Evolutionary conservation across 129 eudicot genomes (phyloP), one percentile per base, ranked within the genome.

Genomic region (Heracleum sosnowskyi): DNA sequence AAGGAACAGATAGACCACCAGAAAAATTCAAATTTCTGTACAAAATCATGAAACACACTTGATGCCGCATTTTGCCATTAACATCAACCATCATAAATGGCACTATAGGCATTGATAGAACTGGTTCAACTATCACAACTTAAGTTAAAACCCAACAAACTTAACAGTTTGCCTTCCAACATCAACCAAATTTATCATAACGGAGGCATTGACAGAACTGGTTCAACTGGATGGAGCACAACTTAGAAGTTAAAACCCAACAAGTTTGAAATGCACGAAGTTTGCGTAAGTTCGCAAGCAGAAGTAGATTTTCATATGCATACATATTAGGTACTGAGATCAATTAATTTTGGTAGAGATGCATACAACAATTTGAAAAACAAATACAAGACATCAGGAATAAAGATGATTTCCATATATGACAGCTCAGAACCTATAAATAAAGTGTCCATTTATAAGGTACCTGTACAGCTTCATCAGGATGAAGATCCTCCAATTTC

Each of bases 401-500:
- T 24, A 57, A 37, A 76, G 35, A 12, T 17, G 0, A 1, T 18
- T 34, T 36, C 45, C 68, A 53, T 49, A 20, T 75, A 22, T 18
- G 5, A 55, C 41, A 55, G 44, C 76, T 12, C 7, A 36, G 24
- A 55, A 77, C 24, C 12, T 44, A 53, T 5, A 33, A 70, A 34
- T 33, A 77, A 35, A 34, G 35, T 64, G 35, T 16, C 77, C 2
- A 45, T 17, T 47, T 76, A 35, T 76, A 31, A 33, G 41, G 42
- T 84, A 93, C 98, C 94, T 91, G 83, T 45, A 95, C 87, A 42
- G 29, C 80, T 97, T 88, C 88, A 79, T 89, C 75, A 78, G 93
- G 86, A 70, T 81, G 88, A 85, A 94, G 89, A 74, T 94, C 97
- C 74, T 90, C 97, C 60, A 91, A 79, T 73, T 79, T 91, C 70